Evolutionary conservation across 345 rosid genomes (phyloP).

Genomic region (Syzygium grande): DNA sequence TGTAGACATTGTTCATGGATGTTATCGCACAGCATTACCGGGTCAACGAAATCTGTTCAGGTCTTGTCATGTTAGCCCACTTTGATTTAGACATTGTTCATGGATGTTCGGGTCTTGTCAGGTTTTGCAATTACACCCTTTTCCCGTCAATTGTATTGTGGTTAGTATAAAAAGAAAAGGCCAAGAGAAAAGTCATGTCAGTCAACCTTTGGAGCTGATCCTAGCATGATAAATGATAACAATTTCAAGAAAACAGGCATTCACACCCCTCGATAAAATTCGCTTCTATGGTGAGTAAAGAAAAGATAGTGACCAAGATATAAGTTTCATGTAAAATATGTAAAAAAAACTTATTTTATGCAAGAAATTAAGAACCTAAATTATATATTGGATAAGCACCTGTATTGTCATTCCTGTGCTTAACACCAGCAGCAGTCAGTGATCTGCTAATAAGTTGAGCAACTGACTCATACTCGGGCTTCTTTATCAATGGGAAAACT

Average conservation of each 20-base stretch:
- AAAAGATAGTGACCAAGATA: too few species aligned
- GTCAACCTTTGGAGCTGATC: too few species aligned
- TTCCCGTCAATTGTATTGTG: not conserved
- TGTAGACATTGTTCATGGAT: conserved; percentile 12
- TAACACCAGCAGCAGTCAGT: conserved; percentile 66
- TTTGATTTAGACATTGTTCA: not conserved
- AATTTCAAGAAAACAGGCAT: too few species aligned
- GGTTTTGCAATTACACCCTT: not conserved
- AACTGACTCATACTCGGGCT: conserved; percentile 66
- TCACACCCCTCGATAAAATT: too few species aligned
- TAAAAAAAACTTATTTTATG: too few species aligned
- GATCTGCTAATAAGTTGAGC: conserved; percentile 60
- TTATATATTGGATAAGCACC: conserved; percentile 20
- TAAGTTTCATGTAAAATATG: not conserved
- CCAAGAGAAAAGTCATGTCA: too few species aligned
- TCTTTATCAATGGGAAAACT: conserved; percentile 84
- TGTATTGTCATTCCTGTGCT: conserved; percentile 78
- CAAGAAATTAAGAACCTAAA: not conserved
- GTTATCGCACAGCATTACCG: not conserved
- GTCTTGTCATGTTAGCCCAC: not conserved
- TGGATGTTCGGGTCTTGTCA: too few species aligned
- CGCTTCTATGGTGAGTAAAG: too few species aligned
- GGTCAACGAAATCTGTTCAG: too few species aligned
- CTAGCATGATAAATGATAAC: too few species aligned
- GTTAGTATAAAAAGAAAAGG: not conserved